Conservation (phyloP, 2,329 filamentous ascomycete genomes). For the Phialocephala sp. region DNA sequence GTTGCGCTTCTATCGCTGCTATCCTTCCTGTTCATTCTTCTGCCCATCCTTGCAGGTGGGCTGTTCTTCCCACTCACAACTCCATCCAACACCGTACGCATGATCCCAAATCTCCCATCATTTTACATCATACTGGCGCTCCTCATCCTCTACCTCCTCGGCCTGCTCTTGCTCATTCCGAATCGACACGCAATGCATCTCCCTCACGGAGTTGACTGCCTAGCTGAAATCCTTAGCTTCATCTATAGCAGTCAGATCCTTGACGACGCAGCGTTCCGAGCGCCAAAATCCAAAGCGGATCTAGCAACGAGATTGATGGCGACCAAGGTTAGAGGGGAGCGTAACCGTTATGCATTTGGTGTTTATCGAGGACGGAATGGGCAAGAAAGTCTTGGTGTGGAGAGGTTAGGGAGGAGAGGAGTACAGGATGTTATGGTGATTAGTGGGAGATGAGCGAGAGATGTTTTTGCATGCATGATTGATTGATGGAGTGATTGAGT, state of each 20-base stretch:
- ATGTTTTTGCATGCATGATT: not conserved
- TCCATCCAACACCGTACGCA: constrained; percentile 56
- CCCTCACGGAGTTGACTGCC: constrained; percentile 73
- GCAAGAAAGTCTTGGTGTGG: constrained; percentile 39
- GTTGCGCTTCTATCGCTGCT: constrained; percentile 66
- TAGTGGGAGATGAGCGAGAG: constrained; percentile 15
- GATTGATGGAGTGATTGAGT: not conserved
- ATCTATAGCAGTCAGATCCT: constrained; percentile 75
- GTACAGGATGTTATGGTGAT: constrained; percentile 29
- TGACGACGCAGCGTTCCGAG: constrained; percentile 74
- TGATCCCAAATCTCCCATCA: constrained; percentile 75
- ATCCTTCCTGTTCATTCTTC: constrained; percentile 61
- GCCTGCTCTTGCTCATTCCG: constrained; percentile 67
- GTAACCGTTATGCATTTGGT: constrained; percentile 39
- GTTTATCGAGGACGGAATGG: constrained; percentile 37
- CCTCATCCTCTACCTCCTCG: constrained; percentile 71
- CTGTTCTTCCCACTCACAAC: constrained; percentile 76
- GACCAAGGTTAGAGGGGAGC: constrained; percentile 25
- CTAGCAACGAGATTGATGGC: constrained; percentile 68
- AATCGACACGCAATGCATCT: constrained; percentile 66
- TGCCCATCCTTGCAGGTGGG: constrained; percentile 70
- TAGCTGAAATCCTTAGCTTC: constrained; percentile 81
- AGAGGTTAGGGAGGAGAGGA: constrained; percentile 37
- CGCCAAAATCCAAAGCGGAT: constrained; percentile 69
- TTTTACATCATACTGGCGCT: constrained; percentile 77